Conservation (phyloP, 768 basidiomycete genomes). For the Boletales sp. region DNA sequence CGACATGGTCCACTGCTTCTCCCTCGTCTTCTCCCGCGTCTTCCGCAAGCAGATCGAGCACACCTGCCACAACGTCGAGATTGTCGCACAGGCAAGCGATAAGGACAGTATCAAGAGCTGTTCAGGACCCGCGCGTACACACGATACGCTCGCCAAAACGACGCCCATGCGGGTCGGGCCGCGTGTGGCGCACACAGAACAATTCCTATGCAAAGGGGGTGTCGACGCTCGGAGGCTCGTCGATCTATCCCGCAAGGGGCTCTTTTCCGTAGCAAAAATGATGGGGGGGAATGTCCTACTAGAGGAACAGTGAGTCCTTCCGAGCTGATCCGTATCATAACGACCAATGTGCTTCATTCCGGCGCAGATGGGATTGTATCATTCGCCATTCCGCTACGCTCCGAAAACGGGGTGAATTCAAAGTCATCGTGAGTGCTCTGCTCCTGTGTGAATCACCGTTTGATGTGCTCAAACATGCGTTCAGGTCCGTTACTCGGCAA, state of each 20-base stretch:
- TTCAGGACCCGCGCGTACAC: constrained; percentile 32
- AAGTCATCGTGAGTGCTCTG: constrained; percentile 28
- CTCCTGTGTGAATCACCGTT: constrained; percentile 4
- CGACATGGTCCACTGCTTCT: constrained; percentile 26
- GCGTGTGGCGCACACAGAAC: constrained; percentile 33
- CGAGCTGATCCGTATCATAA: constrained; percentile 13
- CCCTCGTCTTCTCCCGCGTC: constrained; percentile 21
- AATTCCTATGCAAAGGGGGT: constrained; percentile 34
- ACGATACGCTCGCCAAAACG: constrained; percentile 20
- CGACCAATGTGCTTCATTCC: constrained; percentile 13
- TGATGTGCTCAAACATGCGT: constrained; percentile 10
- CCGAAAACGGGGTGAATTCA: constrained; percentile 31
- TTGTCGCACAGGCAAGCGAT: constrained; percentile 19
- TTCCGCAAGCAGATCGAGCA: constrained; percentile 18
- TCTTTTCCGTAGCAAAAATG: constrained; percentile 30
- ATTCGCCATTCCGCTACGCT: constrained; percentile 31
- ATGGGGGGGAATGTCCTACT: constrained; percentile 37
- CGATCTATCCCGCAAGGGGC: constrained; percentile 29
- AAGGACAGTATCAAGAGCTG: constrained; percentile 29
- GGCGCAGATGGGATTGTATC: constrained; percentile 34
- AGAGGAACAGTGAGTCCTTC: constrained; percentile 32
- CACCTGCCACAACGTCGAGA: constrained; percentile 19
- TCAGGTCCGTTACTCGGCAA: constrained; percentile 34
- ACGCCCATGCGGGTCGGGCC: constrained; percentile 28
- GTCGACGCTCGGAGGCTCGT: constrained; percentile 34